Evolutionary conservation across 2,329 filamentous ascomycete genomes (phyloP), one percentile per base, ranked within the genome.

Genomic region (Fusarium newnesense): DNA sequence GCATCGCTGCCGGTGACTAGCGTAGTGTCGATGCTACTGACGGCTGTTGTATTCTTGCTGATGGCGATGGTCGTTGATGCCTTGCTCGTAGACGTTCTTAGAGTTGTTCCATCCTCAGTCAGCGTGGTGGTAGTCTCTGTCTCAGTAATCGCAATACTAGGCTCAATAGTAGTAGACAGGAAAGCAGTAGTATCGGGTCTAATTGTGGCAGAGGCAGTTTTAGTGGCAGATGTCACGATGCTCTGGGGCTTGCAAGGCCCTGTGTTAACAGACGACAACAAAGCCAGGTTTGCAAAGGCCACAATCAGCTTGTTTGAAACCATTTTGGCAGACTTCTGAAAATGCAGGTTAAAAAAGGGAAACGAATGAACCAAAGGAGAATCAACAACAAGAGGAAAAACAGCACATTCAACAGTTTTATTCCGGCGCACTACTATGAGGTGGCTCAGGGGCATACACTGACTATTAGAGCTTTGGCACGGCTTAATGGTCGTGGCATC

Each of bases 381-480:
- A 19, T 26, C 9, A 9, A 36, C 0, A 21, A 52, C 1, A 21
- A 1, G 7, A 15, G 3, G 5, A 1, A 39, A 26, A 40, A 2
- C 5, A 5, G 36, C 19, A 4, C 24, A 9, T 13, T 13, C 2
- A 4, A 12, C 9, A 16, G 24, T 28, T 53, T 26, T 28, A 26
- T 28, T 26, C 4, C 4, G 37, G 9, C 2, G 8, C 0, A 36
- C n/a, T 0, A 16, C n/a, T 6, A 6, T 4, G 16, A 2, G 6
- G 9, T 9, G 9, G 12, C 18, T 24, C 18, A 37, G 49, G 32
- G 49, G 49, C 11, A 10, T 4, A 5, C 4, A 26, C 26, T 10
- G 11, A 36, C 24, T 36, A 53, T 37, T 37, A 18, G 32, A 4
- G n/a, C 7, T 24, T 13, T 26, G 26, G n/a, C 3, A 4, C 2